Percentiles rank a stretch among this genome's conserved stretches.
Conservation (phyloP, 116 monocot species). For the Iris pallida region DNA sequence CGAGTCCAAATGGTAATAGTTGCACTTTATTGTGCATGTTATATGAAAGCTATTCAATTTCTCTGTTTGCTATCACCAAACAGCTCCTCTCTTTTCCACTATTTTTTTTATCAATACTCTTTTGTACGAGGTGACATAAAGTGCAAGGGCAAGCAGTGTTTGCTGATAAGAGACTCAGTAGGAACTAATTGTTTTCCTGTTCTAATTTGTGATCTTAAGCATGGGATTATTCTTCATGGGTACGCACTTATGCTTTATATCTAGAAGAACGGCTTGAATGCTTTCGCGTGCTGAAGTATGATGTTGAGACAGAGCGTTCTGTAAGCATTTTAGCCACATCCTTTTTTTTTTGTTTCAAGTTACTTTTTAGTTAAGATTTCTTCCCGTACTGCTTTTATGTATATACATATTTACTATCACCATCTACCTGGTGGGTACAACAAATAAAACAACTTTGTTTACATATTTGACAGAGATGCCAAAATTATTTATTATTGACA, state of each 20-base stretch:
- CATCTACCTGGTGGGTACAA: no score
- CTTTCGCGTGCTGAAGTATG: slow-evolving; percentile 56
- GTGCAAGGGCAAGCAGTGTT: no score
- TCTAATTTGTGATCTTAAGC: slow-evolving; percentile 29
- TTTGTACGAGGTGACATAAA: no score
- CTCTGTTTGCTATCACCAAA: not conserved
- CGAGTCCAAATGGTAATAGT: slow-evolving; percentile 59
- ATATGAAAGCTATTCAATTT: not conserved
- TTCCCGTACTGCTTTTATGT: not conserved
- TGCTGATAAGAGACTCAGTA: not conserved
- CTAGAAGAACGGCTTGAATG: slow-evolving; percentile 84
- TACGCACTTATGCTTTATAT: slow-evolving; percentile 80
- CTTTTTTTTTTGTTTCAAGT: not conserved
- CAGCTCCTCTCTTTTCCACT: not conserved
- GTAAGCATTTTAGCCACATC: slow-evolving; percentile 30
- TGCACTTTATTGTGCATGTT: not conserved
- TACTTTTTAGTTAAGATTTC: not conserved
- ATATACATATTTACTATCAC: not conserved
- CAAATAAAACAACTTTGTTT: no score
- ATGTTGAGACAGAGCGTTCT: slow-evolving; percentile 49
- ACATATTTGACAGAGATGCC: no score
- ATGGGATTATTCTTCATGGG: slow-evolving; percentile 88
- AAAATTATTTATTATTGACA: no score
- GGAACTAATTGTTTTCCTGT: slow-evolving; percentile 1
- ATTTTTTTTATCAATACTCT: no score